Base-by-base conservation (phyloP, 2,329 filamentous ascomycete genomes). In the Sphaerulina musiva region DNA sequence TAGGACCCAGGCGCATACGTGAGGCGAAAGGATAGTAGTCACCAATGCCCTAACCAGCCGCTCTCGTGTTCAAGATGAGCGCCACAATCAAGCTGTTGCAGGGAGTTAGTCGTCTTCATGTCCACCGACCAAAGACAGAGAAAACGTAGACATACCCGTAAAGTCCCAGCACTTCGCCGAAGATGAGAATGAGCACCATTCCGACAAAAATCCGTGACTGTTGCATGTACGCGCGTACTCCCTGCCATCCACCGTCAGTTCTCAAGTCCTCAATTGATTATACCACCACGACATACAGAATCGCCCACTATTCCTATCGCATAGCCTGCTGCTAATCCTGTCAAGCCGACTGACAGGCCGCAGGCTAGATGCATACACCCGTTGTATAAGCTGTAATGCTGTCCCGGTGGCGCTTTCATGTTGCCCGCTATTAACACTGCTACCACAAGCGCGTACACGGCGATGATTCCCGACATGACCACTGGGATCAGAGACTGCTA, bases 401-500 rank as follows among this genome's bases (percentile, higher is more conserved):
- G 76, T 17, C 74, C 74, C 12, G 80, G 78, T 54, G 85, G 86
- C 29, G 90, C 87, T 47, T 79, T 80, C 71, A 97, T 83, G 71
- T 95, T 89, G 73, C 89, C 86, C 53, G 90, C 89, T 71, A 98
- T 98, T 64, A 98, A 82, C 68, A 98, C 93, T 14, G 92, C 87
- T 64, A 98, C 91, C 67, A 98, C 93, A 64, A 98, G 87, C 48
- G 91, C 89, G 76, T 98, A 98, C 63, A 98, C 93, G 55, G 93
- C 93, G 68, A 98, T 89, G 70, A 98, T 98, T 82, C 93, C 93
- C 65, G 93, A 95, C 93, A 98, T 98, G 78, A 98, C 85, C 62
- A 93, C 87, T 59, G 88, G 87, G 64, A 92, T 91, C 50, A 92
- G 77, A 54, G 86, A 91, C 87, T 90, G 64, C 34, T 26, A 29